Evolutionary conservation across 129 eudicot genomes (phyloP), one percentile per base, ranked within the genome.

Genomic region (Lactuca sativa): DNA sequence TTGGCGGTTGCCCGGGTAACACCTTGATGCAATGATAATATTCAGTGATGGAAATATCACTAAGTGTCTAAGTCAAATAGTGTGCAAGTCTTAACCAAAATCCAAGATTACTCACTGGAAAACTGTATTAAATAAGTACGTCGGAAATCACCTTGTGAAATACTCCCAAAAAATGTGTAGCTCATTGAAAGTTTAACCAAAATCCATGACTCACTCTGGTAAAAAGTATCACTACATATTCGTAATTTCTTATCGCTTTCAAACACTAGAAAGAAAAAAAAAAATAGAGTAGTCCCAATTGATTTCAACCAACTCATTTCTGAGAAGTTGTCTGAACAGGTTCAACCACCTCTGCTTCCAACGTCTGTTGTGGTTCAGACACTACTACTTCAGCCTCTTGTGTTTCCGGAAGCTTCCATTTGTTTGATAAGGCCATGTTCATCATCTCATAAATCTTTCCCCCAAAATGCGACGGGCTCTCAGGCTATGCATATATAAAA

Each of bases 391-490:
- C 76, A 33, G 84, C 83, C 56, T 83, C 84, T 54, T 59, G 67
- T 9, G 84, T 82, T 69, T 85, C 85, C 70, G 80, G 82, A 54
- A 74, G n/a, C 14, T 57, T 73, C 95, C 95, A 93, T 82, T 85
- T 93, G 81, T 82, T 84, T 25, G 87, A 70, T n/a, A 90, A 86
- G 67, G 99, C 97, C 85, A 84, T 75, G 74, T 70, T 85, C 99
- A 93, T 90, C 99, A 93, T 89, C 75, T 87, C 99, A 57, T 93
- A 93, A 3, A 93, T 93, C 80, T 93, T 93, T 48, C 93, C 97
- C 13, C 99, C 97, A 34, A 92, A 77, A 49, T 88, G 89, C 38
- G 96, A 81, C 14, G 96, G 97, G 64, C 82, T 88, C 44, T 92
- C 99, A 31, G 97, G 97, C 99, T 93, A 25, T 25, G 87, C 86